A percentile compares a stretch with the other conserved stretches of the same genome.
These are phyloP conservation scores for Aspergillus incahuasiensis DNA, from an alignment of 495 filamentous ascomycete genomes.

Conservation along the genomic window DNA sequence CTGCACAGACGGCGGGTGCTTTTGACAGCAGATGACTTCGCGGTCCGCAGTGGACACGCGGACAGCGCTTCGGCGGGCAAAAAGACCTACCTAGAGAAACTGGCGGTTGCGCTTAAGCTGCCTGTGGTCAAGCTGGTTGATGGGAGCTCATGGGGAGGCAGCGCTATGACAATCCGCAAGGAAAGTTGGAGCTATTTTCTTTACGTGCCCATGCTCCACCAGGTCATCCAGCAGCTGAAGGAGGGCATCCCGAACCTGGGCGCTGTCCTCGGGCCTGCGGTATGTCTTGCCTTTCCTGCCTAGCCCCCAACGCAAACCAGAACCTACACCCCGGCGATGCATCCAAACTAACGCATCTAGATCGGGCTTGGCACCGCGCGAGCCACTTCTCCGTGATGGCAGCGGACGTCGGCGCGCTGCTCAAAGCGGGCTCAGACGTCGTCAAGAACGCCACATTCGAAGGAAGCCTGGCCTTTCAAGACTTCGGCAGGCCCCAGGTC, in stretches of 20 bases:
- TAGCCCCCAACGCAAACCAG: too few species aligned
- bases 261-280: conserved; percentile 56
- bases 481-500: conserved; percentile 52
- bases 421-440: conserved; percentile 61
- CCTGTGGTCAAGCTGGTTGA: conserved; percentile 61
- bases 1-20: conserved; percentile 50
- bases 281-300: conserved; percentile 16
- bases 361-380: conserved; percentile 60
- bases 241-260: conserved; percentile 59
- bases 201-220: conserved; percentile 44
- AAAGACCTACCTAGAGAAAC: conserved; percentile 56
- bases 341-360: conserved; percentile 16
- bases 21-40: conserved; percentile 60
- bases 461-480: conserved; percentile 52
- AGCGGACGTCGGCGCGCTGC: conserved; percentile 54
- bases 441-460: conserved; percentile 58
- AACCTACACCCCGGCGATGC: too few species aligned
- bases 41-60: conserved; percentile 58
- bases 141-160: conserved; percentile 57
- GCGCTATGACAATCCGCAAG: conserved; percentile 53
- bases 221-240: conserved; percentile 54
- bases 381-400: conserved; percentile 67
- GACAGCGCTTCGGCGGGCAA: conserved; percentile 55
- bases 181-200: conserved; percentile 56
- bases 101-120: conserved; percentile 45